A percentile compares a stretch with the other conserved stretches of the same genome.
Conservation (phyloP, 441 rosid genomes). For the Pelargonium australe region DNA sequence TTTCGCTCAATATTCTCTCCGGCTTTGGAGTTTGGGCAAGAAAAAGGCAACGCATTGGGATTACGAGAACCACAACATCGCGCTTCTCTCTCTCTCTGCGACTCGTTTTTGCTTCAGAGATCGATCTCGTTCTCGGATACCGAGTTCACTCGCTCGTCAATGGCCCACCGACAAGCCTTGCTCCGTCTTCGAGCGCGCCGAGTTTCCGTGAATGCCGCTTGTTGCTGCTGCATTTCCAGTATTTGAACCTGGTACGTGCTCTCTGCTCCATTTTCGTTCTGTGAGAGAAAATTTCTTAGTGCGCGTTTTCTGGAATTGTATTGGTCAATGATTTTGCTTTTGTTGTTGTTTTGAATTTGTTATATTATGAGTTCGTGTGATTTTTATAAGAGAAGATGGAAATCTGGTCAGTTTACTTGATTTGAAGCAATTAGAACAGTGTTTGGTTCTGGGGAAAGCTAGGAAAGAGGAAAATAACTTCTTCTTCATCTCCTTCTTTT, state of each 20-base stretch:
- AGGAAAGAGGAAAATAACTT: neutral
- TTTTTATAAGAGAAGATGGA: neutral
- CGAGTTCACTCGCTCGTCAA: slow-evolving; percentile 6
- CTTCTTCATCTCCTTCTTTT: neutral
- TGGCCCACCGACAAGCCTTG: slow-evolving; percentile 27
- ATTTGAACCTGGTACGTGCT: neutral
- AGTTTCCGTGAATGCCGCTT: slow-evolving; percentile 15
- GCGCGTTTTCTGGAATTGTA: too few species aligned
- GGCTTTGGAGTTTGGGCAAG: slow-evolving; percentile 19
- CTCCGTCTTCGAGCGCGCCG: neutral
- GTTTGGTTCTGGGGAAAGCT: slow-evolving; percentile 8
- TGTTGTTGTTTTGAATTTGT: neutral
- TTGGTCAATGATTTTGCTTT: too few species aligned
- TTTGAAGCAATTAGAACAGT: neutral
- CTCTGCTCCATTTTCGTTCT: neutral
- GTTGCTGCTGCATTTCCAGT: slow-evolving; percentile 22
- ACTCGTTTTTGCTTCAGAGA: slow-evolving; percentile 6
- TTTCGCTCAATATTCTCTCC: slow-evolving; percentile 14
- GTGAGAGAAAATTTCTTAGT: neutral
- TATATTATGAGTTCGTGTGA: neutral
- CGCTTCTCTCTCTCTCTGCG: too few species aligned
- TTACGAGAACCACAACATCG: neutral
- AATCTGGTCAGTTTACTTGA: slow-evolving; percentile 3
- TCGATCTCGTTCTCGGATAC: neutral
- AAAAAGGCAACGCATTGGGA: slow-evolving; percentile 8